Conservation (phyloP, 106 monocot genomes). For the Allium fistulosum region DNA sequence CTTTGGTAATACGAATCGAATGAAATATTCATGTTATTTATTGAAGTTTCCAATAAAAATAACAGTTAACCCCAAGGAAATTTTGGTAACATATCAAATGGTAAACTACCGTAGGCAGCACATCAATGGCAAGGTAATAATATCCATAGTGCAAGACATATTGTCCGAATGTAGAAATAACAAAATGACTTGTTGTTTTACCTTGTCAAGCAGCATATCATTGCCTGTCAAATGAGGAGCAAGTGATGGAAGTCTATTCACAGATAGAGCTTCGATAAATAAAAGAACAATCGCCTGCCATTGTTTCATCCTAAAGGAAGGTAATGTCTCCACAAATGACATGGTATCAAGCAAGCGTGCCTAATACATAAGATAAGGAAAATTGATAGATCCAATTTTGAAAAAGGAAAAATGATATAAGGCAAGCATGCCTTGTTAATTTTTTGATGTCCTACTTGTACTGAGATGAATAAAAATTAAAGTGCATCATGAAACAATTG, state of each 20-base stretch:
- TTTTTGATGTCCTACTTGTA: too few species aligned
- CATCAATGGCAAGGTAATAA: neutral
- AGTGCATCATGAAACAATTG: too few species aligned
- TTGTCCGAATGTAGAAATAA: neutral
- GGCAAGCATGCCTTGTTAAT: too few species aligned
- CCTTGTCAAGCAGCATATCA: slow-evolving; percentile 40
- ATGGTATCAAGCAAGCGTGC: slow-evolving; percentile 74
- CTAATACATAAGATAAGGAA: slow-evolving; percentile 21
- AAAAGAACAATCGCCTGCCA: slow-evolving; percentile 77
- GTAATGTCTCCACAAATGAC: slow-evolving; percentile 78
- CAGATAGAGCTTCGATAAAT: slow-evolving; percentile 77
- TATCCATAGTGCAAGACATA: neutral
- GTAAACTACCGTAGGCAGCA: neutral
- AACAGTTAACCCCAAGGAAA: neutral
- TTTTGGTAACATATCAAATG: neutral
- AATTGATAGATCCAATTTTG: neutral
- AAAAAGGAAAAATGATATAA: neutral
- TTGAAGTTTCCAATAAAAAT: neutral
- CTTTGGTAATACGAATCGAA: too few species aligned
- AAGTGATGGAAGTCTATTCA: slow-evolving; percentile 59
- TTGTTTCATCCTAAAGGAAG: slow-evolving; percentile 65
- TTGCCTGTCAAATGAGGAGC: slow-evolving; percentile 26
- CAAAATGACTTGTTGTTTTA: slow-evolving; percentile 8
- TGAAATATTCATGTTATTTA: too few species aligned
- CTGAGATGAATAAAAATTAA: too few species aligned